These are phyloP conservation scores for Spizellomyces sp. DNA, from an alignment of 192 early-diverging fungal genomes.

Conservation along the genomic window DNA sequence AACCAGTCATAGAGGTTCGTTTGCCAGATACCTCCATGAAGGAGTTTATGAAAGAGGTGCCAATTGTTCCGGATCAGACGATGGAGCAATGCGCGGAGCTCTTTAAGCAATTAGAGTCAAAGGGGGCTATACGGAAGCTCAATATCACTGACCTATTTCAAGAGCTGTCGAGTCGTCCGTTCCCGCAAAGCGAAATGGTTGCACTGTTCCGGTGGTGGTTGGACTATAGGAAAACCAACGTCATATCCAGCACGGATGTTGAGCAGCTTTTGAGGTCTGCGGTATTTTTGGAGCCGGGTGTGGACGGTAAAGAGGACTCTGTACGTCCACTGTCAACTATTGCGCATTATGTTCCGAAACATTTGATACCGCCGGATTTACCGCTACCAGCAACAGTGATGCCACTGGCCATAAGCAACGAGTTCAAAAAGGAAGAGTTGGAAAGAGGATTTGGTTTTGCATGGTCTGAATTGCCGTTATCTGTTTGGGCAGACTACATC, in stretches of 20 bases:
- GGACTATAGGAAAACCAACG: constrained; percentile 39
- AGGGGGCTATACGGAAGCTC: constrained; percentile 52
- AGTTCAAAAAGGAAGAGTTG: constrained; percentile 65
- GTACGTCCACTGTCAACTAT: constrained; percentile 50
- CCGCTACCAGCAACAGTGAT: constrained; percentile 62
- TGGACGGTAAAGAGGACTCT: constrained; percentile 20
- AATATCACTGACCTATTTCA: constrained; percentile 63
- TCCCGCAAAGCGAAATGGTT: constrained; percentile 61
- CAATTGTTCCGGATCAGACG: constrained; percentile 57
- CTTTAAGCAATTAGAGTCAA: constrained; percentile 52
- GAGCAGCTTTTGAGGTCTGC: constrained; percentile 52
- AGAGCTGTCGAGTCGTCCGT: constrained; percentile 62
- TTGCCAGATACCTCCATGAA: constrained; percentile 63
- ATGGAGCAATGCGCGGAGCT: constrained; percentile 57
- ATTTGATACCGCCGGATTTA: constrained; percentile 62
- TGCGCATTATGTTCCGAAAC: constrained; percentile 67
- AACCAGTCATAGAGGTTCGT: constrained; percentile 52
- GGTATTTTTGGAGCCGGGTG: constrained; percentile 41
- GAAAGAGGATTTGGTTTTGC: constrained; percentile 10
- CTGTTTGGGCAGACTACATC: constrained; percentile 67
- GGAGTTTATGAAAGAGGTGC: constrained; percentile 65
- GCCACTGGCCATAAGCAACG: constrained; percentile 64
- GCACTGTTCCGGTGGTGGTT: constrained; percentile 81
- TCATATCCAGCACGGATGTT: constrained; percentile 34
- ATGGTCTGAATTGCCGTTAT: constrained; percentile 57